Evolutionary conservation across 306 rosid genomes (phyloP).

Genomic region (Urtica urens): DNA sequence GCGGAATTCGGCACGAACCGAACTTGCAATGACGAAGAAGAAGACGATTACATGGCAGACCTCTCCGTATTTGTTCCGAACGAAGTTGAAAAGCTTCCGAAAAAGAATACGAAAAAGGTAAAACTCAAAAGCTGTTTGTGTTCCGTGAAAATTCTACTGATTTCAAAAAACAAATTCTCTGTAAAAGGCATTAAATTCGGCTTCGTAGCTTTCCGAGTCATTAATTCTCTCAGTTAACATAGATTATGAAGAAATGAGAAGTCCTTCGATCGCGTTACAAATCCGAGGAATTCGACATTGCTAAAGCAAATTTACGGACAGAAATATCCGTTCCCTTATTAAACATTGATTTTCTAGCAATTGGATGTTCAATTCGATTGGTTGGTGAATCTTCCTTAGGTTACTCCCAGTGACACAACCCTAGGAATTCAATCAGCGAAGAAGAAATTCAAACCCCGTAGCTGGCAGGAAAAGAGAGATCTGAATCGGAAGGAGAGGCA

Average conservation of each 20-base stretch:
- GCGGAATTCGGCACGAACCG: slow-evolving; percentile 29
- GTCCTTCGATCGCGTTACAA: too few relatives aligned
- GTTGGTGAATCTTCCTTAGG: slow-evolving; percentile 21
- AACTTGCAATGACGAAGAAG: slow-evolving; percentile 17
- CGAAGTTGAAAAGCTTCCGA: slow-evolving; percentile 27
- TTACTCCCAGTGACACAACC: slow-evolving; percentile 25
- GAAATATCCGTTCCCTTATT: too few relatives aligned
- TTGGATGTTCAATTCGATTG: not conserved
- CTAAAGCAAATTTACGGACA: too few relatives aligned
- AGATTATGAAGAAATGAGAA: too few relatives aligned
- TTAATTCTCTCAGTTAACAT: too few relatives aligned
- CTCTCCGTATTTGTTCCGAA: slow-evolving; percentile 58
- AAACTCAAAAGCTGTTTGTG: too few relatives aligned
- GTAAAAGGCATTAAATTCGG: too few relatives aligned
- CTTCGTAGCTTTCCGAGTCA: too few relatives aligned
- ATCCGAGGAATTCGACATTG: too few relatives aligned
- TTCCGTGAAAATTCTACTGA: too few relatives aligned
- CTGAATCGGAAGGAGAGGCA: slow-evolving; percentile 61
- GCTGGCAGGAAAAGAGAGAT: slow-evolving; percentile 76
- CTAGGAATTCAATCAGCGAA: slow-evolving; percentile 27
- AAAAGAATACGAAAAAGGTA: slow-evolving; percentile 34
- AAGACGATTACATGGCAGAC: slow-evolving; percentile 79
- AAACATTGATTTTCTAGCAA: too few relatives aligned
- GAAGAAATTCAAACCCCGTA: slow-evolving; percentile 34
- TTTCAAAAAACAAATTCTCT: too few relatives aligned